These are phyloP conservation scores for Telfairia occidentalis DNA, from an alignment of 331 rosid genomes.

Conservation along the genomic window DNA sequence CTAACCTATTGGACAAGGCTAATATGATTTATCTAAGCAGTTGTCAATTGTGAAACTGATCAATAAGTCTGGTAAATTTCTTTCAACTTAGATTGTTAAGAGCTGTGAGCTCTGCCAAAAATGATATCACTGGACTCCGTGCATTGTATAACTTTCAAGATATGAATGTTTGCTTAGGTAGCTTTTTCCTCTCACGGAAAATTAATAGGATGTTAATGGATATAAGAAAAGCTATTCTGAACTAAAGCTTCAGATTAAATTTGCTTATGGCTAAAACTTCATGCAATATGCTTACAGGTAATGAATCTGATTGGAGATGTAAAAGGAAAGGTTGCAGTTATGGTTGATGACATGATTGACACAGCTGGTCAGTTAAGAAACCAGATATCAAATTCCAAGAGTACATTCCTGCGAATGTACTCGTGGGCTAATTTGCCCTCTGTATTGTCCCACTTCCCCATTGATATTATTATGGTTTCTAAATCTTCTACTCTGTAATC, in stretches of 20 bases:
- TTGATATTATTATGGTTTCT: not conserved
- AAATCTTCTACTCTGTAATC: not conserved
- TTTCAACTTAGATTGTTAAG: not conserved
- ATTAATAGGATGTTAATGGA: not conserved
- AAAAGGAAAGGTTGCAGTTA: slow-evolving; percentile 92
- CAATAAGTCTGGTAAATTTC: not conserved
- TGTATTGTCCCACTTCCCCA: not conserved
- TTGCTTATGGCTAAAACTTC: not conserved
- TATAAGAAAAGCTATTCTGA: not conserved
- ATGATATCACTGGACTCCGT: not conserved
- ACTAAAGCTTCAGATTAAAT: not conserved
- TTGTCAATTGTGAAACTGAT: not conserved
- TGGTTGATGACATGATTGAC: slow-evolving; percentile 99
- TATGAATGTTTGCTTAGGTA: not conserved
- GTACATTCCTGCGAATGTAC: not conserved
- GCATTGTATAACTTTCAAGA: not conserved
- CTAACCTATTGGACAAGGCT: not conserved
- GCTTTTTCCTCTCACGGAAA: not conserved
- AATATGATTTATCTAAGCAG: not conserved
- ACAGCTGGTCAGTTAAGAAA: slow-evolving; percentile 61
- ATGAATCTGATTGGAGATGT: slow-evolving; percentile 98
- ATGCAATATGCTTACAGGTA: slow-evolving; percentile 41
- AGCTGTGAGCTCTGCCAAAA: not conserved
- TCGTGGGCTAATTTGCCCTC: too few relatives aligned
- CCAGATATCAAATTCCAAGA: not conserved